These are phyloP conservation scores for Lachnum nothofagi DNA, from an alignment of 2,329 filamentous ascomycete species.

Conservation along the genomic window DNA sequence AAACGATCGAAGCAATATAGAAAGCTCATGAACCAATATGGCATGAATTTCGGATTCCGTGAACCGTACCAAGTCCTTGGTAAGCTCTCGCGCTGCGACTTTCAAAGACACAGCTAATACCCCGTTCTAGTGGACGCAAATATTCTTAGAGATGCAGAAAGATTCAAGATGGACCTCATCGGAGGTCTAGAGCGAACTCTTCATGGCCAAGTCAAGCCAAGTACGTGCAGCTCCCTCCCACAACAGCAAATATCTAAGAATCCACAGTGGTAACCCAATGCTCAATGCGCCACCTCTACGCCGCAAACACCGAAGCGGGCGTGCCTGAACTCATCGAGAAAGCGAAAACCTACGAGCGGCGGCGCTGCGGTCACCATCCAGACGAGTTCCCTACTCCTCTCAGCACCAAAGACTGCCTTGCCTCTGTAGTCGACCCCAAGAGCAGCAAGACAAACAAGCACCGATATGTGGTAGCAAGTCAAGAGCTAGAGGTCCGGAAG, in stretches of 20 bases:
- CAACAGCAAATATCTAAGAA: slow-evolving; percentile 5
- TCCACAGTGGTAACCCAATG: slow-evolving; percentile 70
- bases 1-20: slow-evolving; percentile 70
- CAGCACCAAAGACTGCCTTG: slow-evolving; percentile 63
- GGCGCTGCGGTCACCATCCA: slow-evolving; percentile 73
- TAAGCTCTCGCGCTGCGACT: slow-evolving; percentile 35
- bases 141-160: slow-evolving; percentile 73
- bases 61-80: slow-evolving; percentile 87
- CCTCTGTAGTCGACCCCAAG: slow-evolving; percentile 74
- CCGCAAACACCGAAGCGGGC: slow-evolving; percentile 50
- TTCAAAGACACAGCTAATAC: slow-evolving; percentile 8
- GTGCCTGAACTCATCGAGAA: slow-evolving; percentile 56
- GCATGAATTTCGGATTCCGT: slow-evolving; percentile 81
- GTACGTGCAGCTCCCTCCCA: slow-evolving; percentile 41
- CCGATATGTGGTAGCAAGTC: slow-evolving; percentile 71
- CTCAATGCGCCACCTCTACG: slow-evolving; percentile 74
- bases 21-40: slow-evolving; percentile 92
- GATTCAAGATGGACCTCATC: slow-evolving; percentile 85
- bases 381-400: slow-evolving; percentile 67
- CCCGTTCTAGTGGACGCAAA: slow-evolving; percentile 65
- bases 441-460: slow-evolving; percentile 67
- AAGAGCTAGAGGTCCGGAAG: slow-evolving; percentile 60
- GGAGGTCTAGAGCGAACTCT: slow-evolving; percentile 73
- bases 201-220: slow-evolving; percentile 78
- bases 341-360: slow-evolving; percentile 70